Conservation (phyloP, 148 eudicot genomes). For the Fallopia convolvulus region DNA sequence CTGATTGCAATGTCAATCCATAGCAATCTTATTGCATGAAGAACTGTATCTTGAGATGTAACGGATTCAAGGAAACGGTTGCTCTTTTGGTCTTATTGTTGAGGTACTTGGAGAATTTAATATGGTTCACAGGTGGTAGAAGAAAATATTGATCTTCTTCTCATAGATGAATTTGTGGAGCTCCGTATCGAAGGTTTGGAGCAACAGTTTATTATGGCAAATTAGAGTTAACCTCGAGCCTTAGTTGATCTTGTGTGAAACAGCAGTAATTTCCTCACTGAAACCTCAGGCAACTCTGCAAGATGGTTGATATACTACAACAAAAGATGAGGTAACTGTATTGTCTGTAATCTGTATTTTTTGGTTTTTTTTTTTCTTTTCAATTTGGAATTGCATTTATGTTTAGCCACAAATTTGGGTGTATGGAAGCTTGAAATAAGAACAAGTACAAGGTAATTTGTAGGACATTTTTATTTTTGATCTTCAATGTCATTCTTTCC, state of each 20-base stretch:
- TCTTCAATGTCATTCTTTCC: background rate
- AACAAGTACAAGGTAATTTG: background rate
- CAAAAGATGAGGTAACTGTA: conserved; percentile 4
- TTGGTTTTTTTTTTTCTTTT: background rate
- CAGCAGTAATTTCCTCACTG: background rate
- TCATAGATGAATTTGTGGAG: background rate
- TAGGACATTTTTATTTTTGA: background rate
- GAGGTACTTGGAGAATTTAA: background rate
- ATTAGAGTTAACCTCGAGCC: background rate
- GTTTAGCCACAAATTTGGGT: background rate
- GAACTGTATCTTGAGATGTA: conserved; percentile 7
- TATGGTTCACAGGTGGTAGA: background rate
- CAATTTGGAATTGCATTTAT: background rate
- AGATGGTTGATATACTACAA: background rate
- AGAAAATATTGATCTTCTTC: background rate
- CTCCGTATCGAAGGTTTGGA: conserved; percentile 1
- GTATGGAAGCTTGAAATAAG: background rate
- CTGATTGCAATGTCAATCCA: conserved; percentile 80
- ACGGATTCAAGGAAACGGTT: background rate
- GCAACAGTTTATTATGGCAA: background rate
- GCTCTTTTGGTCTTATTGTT: background rate
- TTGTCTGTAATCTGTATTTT: background rate
- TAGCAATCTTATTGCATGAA: conserved; percentile 11
- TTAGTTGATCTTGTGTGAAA: conserved; percentile 1
- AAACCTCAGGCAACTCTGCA: background rate